Base-by-base conservation (phyloP, 495 filamentous ascomycete species). In the Sordaria brevicollis region DNA sequence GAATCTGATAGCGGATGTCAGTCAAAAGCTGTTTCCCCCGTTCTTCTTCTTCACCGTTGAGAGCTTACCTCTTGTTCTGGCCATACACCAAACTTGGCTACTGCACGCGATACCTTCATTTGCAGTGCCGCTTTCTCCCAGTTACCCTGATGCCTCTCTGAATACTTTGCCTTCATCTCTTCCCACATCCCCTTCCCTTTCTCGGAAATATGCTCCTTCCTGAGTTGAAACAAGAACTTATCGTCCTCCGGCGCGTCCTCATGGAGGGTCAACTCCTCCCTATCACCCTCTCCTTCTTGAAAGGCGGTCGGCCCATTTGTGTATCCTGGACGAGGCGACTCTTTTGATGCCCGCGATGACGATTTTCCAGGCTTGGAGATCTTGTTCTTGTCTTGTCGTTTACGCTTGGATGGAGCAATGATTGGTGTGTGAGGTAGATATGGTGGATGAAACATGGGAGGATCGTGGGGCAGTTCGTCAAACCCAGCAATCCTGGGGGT, bases 181-280 rank as follows among this genome's bases (percentile, higher is more conserved):
- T 83, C 81, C 83, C 83, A 85, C 81, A 85, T 85, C 2, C 82
- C 83, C 74, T 85, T 83, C 37, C 83, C 83, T 69, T 83, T 83
- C 21, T 82, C 81, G 34, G 76, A 74, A n/a, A 80, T 73, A 70
- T 78, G 79, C 67, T 81, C 73, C 57, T 80, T 83, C 17, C 81
- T 76, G 17, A 83, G 75, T 49, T 81, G 76, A 38, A 84, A 77
- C 17, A 85, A 76, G 66, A 72, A 83, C 34, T 78, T 77, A 71
- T 83, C 82, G 34, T 84, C 81, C n/a, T 82, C 81, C 6, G 82
- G 80, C n/a, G 81, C 81, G 25, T 81, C 78, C 67, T 79, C 75
- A 19, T 78, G 74, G 57, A 84, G 76, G 9, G 75, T 77, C 54
- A 78, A 70, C 66, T 77, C 71, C 43, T 78, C 67, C 31, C 66